Evolutionary conservation across 2,329 filamentous ascomycete genomes (phyloP).

Genomic region (Aspergillus neotritici): DNA sequence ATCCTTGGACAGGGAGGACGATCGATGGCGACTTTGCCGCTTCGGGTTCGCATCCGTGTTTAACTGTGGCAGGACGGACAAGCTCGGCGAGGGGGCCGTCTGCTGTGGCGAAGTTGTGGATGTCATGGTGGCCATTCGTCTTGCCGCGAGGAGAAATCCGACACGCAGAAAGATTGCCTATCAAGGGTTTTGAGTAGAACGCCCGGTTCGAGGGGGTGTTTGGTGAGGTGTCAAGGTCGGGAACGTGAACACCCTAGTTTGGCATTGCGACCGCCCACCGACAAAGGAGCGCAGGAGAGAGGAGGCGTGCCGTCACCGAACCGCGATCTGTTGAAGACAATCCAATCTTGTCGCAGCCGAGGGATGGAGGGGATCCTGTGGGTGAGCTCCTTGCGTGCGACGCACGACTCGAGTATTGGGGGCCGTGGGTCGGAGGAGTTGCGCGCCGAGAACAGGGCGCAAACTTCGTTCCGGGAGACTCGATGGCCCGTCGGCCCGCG

Average conservation of each 20-base stretch:
- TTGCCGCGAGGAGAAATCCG: slow-evolving; percentile 4
- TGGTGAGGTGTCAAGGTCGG: slow-evolving; percentile 20
- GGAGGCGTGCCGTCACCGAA: slow-evolving; percentile 3
- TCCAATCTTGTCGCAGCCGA: slow-evolving; percentile 6
- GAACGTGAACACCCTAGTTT: slow-evolving; percentile 26
- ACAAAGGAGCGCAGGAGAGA: slow-evolving; percentile 8
- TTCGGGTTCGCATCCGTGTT: slow-evolving; percentile 49
- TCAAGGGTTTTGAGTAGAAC: slow-evolving; percentile 11
- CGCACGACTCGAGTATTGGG: slow-evolving; percentile 11
- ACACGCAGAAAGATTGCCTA: slow-evolving; percentile 12
- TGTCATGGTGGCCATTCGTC: slow-evolving; percentile 32
- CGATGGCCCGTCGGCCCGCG: slow-evolving; percentile 3
- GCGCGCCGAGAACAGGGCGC: slow-evolving; percentile 1
- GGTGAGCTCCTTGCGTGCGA: slow-evolving; percentile 18
- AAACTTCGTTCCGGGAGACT: slow-evolving; percentile 2
- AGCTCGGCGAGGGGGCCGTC: slow-evolving; percentile 21
- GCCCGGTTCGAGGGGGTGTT: slow-evolving; percentile 17
- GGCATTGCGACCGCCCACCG: slow-evolving; percentile 31
- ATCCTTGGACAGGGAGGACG: slow-evolving; percentile 74
- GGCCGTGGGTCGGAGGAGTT: slow-evolving; percentile 1
- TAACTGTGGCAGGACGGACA: slow-evolving; percentile 42
- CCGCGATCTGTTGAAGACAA: neutral
- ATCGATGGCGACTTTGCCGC: slow-evolving; percentile 57
- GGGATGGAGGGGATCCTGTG: slow-evolving; percentile 3
- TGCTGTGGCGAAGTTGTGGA: slow-evolving; percentile 32